Conservation (phyloP, 2,329 filamentous ascomycete species). For the Neofusicoccum laricinum region DNA sequence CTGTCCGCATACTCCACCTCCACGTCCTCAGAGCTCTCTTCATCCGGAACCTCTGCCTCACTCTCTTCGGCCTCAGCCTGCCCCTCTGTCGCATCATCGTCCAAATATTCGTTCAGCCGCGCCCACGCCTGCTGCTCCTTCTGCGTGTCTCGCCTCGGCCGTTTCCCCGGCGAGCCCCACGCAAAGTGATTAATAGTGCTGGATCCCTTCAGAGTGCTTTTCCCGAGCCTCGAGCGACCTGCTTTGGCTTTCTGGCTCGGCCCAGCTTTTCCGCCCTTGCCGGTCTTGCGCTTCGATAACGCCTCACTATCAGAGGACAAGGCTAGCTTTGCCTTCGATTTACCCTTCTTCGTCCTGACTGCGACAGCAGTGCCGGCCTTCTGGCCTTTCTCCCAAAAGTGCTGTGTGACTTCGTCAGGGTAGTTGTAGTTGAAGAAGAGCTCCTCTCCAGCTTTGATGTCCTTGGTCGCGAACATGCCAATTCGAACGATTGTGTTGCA, state of each 20-base stretch:
- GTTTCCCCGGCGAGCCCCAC: constrained; percentile 19
- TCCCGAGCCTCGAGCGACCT: background rate
- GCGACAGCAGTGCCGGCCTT: background rate
- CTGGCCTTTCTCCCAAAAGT: constrained; percentile 8
- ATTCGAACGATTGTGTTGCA: constrained; percentile 74
- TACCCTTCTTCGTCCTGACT: constrained; percentile 17
- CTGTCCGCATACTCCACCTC: background rate
- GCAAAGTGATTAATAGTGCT: background rate
- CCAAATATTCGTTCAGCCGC: constrained; percentile 15
- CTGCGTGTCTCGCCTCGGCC: constrained; percentile 21
- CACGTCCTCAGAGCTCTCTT: constrained; percentile 8
- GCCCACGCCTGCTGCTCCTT: constrained; percentile 25
- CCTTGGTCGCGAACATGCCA: constrained; percentile 65
- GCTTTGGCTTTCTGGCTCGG: background rate
- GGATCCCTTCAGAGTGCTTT: background rate
- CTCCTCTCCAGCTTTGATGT: constrained; percentile 71
- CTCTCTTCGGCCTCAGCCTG: constrained; percentile 17
- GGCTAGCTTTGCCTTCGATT: background rate
- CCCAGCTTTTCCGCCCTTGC: background rate
- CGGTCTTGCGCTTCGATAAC: background rate
- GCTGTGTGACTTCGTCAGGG: background rate
- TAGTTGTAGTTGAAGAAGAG: constrained; percentile 73
- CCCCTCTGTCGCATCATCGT: constrained; percentile 17
- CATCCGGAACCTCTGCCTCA: constrained; percentile 20
- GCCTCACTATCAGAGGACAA: background rate